Evolutionary conservation across 805 yeast species (phyloP).

Genomic region (Saccharomycopsis oosterbeekiorum): DNA sequence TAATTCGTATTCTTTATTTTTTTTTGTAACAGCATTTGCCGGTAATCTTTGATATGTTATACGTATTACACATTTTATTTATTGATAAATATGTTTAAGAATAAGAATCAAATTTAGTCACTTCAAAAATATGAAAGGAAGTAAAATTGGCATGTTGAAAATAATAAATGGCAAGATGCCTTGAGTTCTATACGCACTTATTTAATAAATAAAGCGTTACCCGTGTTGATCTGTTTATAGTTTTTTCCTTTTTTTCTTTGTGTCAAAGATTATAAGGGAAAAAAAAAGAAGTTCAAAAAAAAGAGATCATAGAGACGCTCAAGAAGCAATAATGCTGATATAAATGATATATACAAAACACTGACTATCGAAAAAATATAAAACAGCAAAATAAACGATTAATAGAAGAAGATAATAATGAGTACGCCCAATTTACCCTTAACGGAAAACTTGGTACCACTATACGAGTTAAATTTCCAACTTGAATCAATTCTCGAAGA

Average conservation of each 20-base stretch:
- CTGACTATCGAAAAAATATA: neutral
- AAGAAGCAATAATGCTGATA: neutral
- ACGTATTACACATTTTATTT: too few species aligned
- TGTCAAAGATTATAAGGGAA: neutral
- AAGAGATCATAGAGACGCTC: neutral
- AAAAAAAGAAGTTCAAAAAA: too few species aligned
- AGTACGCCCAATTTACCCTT: constrained; percentile 18
- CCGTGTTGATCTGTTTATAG: neutral
- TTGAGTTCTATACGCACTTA: too few species aligned
- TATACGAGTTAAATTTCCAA: constrained; percentile 14
- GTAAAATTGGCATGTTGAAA: neutral
- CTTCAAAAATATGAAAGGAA: too few species aligned
- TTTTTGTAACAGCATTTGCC: neutral
- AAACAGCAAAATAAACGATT: neutral
- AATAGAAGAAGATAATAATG: neutral
- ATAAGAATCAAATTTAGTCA: too few species aligned
- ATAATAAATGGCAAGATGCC: too few species aligned
- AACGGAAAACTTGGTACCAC: constrained; percentile 16
- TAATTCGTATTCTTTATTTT: too few species aligned
- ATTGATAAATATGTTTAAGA: too few species aligned
- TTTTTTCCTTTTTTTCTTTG: neutral
- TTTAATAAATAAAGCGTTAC: neutral
- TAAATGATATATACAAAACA: neutral
- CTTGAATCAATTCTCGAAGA: constrained; percentile 12
- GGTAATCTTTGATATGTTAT: neutral